Percentiles rank a stretch among this genome's conserved stretches.
Evolutionary conservation across 805 yeast species (phyloP).

Genomic region (Teunomyces barrocoloradensis): DNA sequence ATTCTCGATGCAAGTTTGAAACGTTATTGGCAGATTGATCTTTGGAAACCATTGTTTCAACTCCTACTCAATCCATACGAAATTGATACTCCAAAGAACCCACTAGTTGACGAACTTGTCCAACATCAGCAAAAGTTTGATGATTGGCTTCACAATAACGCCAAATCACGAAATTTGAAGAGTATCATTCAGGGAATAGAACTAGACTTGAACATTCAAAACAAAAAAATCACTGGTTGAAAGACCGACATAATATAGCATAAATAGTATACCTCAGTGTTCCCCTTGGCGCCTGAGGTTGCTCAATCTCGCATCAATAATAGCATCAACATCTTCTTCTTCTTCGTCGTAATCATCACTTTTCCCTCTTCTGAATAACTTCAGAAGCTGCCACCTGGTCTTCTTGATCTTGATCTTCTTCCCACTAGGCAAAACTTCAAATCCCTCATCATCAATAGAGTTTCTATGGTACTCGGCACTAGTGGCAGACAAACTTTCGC

Average conservation of each 20-base stretch:
- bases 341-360: slow-evolving; percentile 16
- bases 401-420: slow-evolving; percentile 39
- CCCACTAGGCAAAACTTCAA: slow-evolving; percentile 75
- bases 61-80: slow-evolving; percentile 57
- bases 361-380: slow-evolving; percentile 33
- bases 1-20: slow-evolving; percentile 50
- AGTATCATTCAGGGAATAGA: slow-evolving; percentile 36
- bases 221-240: slow-evolving; percentile 11
- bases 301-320: slow-evolving; percentile 48
- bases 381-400: slow-evolving; percentile 28
- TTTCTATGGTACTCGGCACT: slow-evolving; percentile 26
- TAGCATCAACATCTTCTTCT: slow-evolving; percentile 51
- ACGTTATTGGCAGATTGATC: slow-evolving; percentile 69
- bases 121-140: slow-evolving; percentile 40
- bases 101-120: slow-evolving; percentile 38
- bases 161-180: slow-evolving; percentile 22
- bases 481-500: slow-evolving; percentile 19
- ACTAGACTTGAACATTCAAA: slow-evolving; percentile 17
- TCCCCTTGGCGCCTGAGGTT: slow-evolving; percentile 14
- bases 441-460: slow-evolving; percentile 30
- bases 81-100: slow-evolving; percentile 25
- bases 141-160: slow-evolving; percentile 32
- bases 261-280: neutral
- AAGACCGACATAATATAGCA: neutral
- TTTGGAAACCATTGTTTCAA: slow-evolving; percentile 71